Base-by-base conservation (phyloP, 805 yeast species). In the Teunomyces cretensis region DNA sequence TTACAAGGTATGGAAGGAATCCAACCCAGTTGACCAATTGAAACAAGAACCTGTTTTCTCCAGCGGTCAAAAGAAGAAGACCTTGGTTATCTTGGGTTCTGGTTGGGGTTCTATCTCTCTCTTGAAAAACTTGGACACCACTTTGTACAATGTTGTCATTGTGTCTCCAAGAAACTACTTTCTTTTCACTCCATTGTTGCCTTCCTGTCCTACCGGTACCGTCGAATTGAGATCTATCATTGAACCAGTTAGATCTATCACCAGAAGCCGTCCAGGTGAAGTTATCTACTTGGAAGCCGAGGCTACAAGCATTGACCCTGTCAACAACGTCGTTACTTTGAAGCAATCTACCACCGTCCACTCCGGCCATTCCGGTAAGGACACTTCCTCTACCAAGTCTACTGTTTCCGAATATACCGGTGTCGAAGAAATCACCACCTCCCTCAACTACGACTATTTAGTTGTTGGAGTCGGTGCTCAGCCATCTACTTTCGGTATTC, bases 61-160 rank as follows among this genome's bases (percentile, higher is more conserved):
- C 39, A 74, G 73, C 51, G 88, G 86, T 46, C 79, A 79, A 46
- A 68, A 75, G 60, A 83, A 81, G 75, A 84, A 84, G 67, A 81
- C 86, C n/a, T 69, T 84, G 57, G 94, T 92, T 43, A 83, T 78
- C 67, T 80, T 80, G 61, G 95, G 95, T 50, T 83, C 96, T 16
- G 98, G 97, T 44, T 91, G 98, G 98, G 97, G 96, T 49, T 80
- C 96, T 9, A 84, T 91, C 43, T 83, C 96, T 6, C 71, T 90
- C 49, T 76, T 91, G 68, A 88, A 88, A 72, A 80, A 83, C 61
- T 74, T 91, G 64, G 97, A 91, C 65, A 85, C 97, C 33, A 74
- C 91, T 39, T 75, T 84, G 65, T 91, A 89, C 72, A 88, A 92
- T 62, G 97, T 91, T 41, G 82, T 89, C 41, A 83, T 91, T 45